Percentiles rank a stretch among this genome's conserved stretches.
These are phyloP conservation scores for Tirmania nivea DNA, from an alignment of 495 filamentous ascomycete species.

Conservation along the genomic window DNA sequence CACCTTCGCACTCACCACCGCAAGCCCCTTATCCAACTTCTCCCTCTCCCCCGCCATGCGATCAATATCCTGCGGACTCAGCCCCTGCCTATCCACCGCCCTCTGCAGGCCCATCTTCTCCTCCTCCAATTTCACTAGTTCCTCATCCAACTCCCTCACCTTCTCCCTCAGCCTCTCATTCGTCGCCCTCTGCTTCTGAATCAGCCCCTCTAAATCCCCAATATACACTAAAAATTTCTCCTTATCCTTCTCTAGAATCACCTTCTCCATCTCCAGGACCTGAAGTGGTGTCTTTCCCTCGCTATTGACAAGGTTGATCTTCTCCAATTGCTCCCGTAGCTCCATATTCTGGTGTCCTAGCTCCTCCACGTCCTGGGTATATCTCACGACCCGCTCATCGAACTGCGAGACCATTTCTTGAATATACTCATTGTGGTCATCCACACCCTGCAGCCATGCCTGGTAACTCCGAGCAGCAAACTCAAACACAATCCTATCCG, in stretches of 20 bases:
- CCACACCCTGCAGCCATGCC: slow-evolving; percentile 75
- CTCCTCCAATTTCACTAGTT: slow-evolving; percentile 57
- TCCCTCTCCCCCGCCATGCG: slow-evolving; percentile 92
- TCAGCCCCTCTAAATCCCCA: slow-evolving; percentile 59
- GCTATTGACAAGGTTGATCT: slow-evolving; percentile 31
- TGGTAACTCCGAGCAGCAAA: slow-evolving; percentile 76
- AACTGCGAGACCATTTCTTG: slow-evolving; percentile 79
- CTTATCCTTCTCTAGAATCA: slow-evolving; percentile 73
- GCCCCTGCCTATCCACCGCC: slow-evolving; percentile 72
- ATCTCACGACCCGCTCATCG: slow-evolving; percentile 55
- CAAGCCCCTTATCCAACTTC: slow-evolving; percentile 63
- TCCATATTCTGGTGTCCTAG: slow-evolving; percentile 65
- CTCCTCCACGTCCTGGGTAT: slow-evolving; percentile 55
- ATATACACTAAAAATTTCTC: slow-evolving; percentile 88
- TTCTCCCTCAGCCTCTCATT: slow-evolving; percentile 46
- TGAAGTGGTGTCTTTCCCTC: slow-evolving; percentile 62
- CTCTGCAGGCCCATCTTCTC: slow-evolving; percentile 61
- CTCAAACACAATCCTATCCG: slow-evolving; percentile 79
- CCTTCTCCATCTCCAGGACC: slow-evolving; percentile 61
- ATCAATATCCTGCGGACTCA: slow-evolving; percentile 93
- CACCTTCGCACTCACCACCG: slow-evolving; percentile 15
- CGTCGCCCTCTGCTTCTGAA: slow-evolving; percentile 22
- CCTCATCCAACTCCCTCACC: slow-evolving; percentile 50
- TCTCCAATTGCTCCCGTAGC: slow-evolving; percentile 63
- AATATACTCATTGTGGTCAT: slow-evolving; percentile 67